phyloP scores from a whole-genome alignment of 2,329 filamentous ascomycete species.

The Chaetomium olivaceum region DNA sequence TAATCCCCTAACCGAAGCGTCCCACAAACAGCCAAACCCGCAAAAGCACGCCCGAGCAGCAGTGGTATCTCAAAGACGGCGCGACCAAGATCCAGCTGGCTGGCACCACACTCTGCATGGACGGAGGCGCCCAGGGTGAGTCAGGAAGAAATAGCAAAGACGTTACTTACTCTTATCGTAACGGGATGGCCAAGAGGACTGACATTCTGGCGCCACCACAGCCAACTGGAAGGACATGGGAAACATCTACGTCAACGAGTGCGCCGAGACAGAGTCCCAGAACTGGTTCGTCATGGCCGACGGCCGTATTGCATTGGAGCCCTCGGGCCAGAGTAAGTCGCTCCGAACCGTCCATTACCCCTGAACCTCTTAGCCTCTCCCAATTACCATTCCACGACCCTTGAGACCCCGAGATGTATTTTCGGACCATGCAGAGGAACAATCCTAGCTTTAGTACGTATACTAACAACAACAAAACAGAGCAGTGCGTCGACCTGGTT shows the following conservation, averaged over 20 bases:
- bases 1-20: not conserved
- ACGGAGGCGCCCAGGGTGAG: constrained; percentile 41
- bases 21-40: constrained; percentile 36
- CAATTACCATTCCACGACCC: no score
- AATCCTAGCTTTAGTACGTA: no score
- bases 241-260: constrained; percentile 39
- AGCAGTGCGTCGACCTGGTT: constrained; percentile 45
- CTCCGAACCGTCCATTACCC: not conserved
- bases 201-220: constrained; percentile 22
- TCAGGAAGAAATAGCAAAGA: not conserved
- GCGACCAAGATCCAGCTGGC: constrained; percentile 42
- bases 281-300: constrained; percentile 43
- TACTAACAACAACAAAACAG: constrained; percentile 27
- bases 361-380: not conserved
- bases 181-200: not conserved
- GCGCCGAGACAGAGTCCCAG: constrained; percentile 39
- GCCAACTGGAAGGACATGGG: constrained; percentile 46
- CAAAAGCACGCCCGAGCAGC: constrained; percentile 41
- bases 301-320: constrained; percentile 42
- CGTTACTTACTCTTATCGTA: no score
- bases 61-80: constrained; percentile 44
- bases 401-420: not conserved
- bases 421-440: not conserved
- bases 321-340: constrained; percentile 38
- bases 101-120: constrained; percentile 43